Conservation (phyloP, 2,329 filamentous ascomycete species). For the Delphinella strobiligena region DNA sequence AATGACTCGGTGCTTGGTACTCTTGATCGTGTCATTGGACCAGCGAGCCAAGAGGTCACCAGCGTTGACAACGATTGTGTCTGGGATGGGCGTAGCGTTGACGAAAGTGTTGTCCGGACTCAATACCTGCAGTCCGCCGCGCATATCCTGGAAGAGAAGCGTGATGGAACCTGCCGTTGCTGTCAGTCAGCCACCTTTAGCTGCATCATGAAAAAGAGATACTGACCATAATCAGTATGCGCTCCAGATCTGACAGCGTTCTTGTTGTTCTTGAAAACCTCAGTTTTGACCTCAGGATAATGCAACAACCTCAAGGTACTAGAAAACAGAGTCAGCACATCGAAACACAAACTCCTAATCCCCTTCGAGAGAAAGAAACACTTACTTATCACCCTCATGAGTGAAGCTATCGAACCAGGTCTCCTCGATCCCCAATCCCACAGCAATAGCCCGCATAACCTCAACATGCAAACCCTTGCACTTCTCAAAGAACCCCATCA, state of each 20-base stretch:
- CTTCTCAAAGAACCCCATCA: constrained; percentile 61
- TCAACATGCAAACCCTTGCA: constrained; percentile 65
- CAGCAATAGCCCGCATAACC: constrained; percentile 50
- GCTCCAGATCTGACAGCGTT: constrained; percentile 55
- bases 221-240: constrained; percentile 54
- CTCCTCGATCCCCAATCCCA: constrained; percentile 58
- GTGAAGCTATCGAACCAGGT: constrained; percentile 67
- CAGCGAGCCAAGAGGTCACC: constrained; percentile 77
- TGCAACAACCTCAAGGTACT: constrained; percentile 36
- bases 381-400: constrained; percentile 58
- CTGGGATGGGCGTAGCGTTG: constrained; percentile 68
- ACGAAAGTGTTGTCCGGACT: constrained; percentile 62
- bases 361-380: too few relatives aligned
- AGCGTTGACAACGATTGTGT: constrained; percentile 78
- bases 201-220: not conserved
- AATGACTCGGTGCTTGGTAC: constrained; percentile 80
- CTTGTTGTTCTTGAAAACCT: constrained; percentile 39
- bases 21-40: constrained; percentile 87
- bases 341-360: too few relatives aligned
- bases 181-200: not conserved
- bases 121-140: constrained; percentile 49
- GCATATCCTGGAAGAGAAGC: constrained; percentile 41
- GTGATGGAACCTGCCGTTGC: constrained; percentile 31
- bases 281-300: constrained; percentile 44
- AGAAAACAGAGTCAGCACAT: too few relatives aligned